Percentiles rank a stretch among this genome's conserved stretches.
phyloP scores from a whole-genome alignment of 306 rosid species.

The Neltuma alba region DNA sequence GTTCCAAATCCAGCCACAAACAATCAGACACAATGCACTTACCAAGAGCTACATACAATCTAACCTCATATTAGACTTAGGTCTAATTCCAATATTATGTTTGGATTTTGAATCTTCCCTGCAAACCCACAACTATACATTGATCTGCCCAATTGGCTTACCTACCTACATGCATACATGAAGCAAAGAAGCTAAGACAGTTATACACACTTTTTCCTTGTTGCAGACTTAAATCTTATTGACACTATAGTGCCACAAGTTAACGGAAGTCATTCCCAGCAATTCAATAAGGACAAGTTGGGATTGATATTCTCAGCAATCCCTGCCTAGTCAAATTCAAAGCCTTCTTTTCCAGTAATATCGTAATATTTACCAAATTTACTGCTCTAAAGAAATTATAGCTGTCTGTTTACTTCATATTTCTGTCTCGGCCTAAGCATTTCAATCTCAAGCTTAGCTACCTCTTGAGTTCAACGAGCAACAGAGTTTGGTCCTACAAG shows the following conservation, averaged over 20 bases:
- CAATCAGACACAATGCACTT: not conserved
- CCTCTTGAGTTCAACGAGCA: not conserved
- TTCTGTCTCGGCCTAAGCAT: not conserved
- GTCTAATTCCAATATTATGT: not conserved
- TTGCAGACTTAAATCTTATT: not conserved
- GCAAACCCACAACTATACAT: not conserved
- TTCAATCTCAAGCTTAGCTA: not conserved
- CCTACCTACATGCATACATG: not conserved
- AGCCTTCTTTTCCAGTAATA: not conserved
- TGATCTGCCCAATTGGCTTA: not conserved
- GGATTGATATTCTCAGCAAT: not conserved
- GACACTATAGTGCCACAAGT: not conserved
- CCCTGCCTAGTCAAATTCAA: not conserved
- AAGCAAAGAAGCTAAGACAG: not conserved
- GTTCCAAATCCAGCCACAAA: slow-evolving; percentile 5
- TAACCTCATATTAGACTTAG: not conserved
- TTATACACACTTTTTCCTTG: not conserved
- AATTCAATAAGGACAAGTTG: not conserved
- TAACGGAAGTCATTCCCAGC: not conserved
- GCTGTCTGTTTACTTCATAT: not conserved
- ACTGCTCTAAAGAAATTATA: not conserved
- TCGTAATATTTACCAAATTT: not conserved
- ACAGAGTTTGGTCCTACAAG: not conserved
- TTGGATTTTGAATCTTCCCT: not conserved
- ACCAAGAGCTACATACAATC: not conserved